Conservation (phyloP, 495 filamentous ascomycete species). For the Penicillium turbatum region DNA sequence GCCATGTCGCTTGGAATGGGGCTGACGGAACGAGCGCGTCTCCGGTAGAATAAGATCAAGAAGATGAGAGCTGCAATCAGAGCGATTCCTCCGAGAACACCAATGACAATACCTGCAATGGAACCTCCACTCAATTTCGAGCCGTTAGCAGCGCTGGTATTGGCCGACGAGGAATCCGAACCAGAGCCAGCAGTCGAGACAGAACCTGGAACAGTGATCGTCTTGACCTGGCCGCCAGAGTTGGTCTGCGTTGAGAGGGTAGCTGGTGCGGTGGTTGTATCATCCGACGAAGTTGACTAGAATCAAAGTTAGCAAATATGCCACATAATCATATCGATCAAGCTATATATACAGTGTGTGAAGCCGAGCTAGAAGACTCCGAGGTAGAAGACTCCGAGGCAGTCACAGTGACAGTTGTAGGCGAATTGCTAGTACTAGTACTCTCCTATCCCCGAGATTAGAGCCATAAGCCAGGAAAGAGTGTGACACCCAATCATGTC, state of each 20-base stretch:
- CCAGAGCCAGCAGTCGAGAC: slow-evolving; percentile 23
- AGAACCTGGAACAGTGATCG: slow-evolving; percentile 48
- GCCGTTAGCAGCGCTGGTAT: slow-evolving; percentile 9
- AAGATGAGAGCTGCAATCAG: slow-evolving; percentile 36
- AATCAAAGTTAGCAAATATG: slow-evolving; percentile 16
- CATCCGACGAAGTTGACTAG: slow-evolving; percentile 26
- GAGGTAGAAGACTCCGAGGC: slow-evolving; percentile 6
- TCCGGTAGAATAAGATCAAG: slow-evolving; percentile 42
- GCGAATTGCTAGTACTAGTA: slow-evolving; percentile 12
- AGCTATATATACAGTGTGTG: slow-evolving; percentile 15
- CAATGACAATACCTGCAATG: slow-evolving; percentile 49
- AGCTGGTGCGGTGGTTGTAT: slow-evolving; percentile 34
- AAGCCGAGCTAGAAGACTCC: slow-evolving; percentile 2
- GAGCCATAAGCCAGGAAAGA: slow-evolving; percentile 16
- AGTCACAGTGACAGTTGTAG: slow-evolving; percentile 8
- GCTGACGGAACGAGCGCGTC: slow-evolving; percentile 31
- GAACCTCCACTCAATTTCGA: slow-evolving; percentile 33
- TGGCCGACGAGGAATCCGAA: slow-evolving; percentile 7
- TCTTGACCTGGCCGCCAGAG: slow-evolving; percentile 43
- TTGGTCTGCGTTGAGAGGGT: slow-evolving; percentile 43
- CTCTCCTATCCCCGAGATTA: slow-evolving; percentile 24
- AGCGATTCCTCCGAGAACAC: slow-evolving; percentile 44
- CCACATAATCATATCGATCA: background rate
- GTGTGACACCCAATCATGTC: slow-evolving; percentile 1
- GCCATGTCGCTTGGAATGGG: slow-evolving; percentile 36